These are phyloP conservation scores for Blastobotrys indianensis DNA, from an alignment of 1,139 yeast species.

Conservation along the genomic window DNA sequence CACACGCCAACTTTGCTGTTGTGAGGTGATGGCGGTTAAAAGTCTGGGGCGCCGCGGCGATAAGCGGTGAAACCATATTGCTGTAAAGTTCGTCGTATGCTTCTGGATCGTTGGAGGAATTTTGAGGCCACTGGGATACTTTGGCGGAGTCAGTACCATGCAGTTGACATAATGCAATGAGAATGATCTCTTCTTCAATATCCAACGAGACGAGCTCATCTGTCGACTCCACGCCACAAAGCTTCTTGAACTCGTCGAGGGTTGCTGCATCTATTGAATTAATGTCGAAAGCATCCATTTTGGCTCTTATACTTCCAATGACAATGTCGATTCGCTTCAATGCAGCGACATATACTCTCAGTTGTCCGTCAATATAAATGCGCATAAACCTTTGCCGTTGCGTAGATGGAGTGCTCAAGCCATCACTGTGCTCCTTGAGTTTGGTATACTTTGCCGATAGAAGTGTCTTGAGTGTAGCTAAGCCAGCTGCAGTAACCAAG, in stretches of 20 bases:
- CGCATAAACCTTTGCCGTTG: slow-evolving; percentile 14
- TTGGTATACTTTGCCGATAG: slow-evolving; percentile 4
- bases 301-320: neutral
- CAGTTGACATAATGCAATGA: slow-evolving; percentile 13
- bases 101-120: neutral
- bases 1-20: slow-evolving; percentile 6
- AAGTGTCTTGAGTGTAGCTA: slow-evolving; percentile 8
- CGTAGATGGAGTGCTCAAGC: slow-evolving; percentile 6
- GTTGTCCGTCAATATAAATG: slow-evolving; percentile 20
- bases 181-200: slow-evolving; percentile 18
- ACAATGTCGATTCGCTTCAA: slow-evolving; percentile 10
- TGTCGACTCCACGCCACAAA: slow-evolving; percentile 4
- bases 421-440: neutral
- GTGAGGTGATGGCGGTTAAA: slow-evolving; percentile 6
- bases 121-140: too few relatives aligned
- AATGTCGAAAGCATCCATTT: too few relatives aligned
- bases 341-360: slow-evolving; percentile 12
- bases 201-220: slow-evolving; percentile 17
- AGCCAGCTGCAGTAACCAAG: slow-evolving; percentile 6
- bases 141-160: too few relatives aligned
- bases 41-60: slow-evolving; percentile 1
- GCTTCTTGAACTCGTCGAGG: neutral
- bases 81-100: slow-evolving; percentile 7
- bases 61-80: slow-evolving; percentile 4
- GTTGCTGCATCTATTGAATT: too few relatives aligned